Conservation (phyloP, 306 rosid species). For the Argentina anserina region DNA sequence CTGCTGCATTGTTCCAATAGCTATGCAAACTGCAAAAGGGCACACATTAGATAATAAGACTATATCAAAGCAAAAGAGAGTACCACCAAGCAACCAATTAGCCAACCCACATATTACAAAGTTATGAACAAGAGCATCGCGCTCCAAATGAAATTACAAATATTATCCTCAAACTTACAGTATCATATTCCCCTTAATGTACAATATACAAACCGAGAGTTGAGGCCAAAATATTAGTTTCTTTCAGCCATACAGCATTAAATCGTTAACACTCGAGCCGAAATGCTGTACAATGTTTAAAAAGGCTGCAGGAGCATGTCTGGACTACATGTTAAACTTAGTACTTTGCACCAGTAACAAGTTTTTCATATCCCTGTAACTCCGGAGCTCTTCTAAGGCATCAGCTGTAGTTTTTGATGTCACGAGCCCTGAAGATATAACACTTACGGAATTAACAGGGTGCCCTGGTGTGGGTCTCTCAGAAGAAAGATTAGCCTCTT, state of each 20-base stretch:
- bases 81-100: not conserved
- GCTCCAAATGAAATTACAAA: not conserved
- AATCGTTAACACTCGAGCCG: not conserved
- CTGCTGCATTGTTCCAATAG: not conserved
- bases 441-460: conserved; percentile 31
- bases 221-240: conserved; percentile 5
- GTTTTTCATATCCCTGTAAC: conserved; percentile 66
- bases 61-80: not conserved
- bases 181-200: conserved; percentile 14
- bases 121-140: not conserved
- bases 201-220: conserved; percentile 24
- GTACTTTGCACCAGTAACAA: conserved; percentile 43
- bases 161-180: not conserved
- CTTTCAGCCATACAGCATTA: conserved; percentile 1
- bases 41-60: not conserved
- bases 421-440: conserved; percentile 36
- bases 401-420: conserved; percentile 60
- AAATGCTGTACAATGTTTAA: conserved; percentile 26
- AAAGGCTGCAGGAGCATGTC: conserved; percentile 17
- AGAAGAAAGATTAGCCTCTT: conserved; percentile 29
- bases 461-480: conserved; percentile 10
- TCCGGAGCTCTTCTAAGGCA: conserved; percentile 81
- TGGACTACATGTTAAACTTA: conserved; percentile 31
- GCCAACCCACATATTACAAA: not conserved
- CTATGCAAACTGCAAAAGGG: not conserved